These are phyloP conservation scores for Xylariaceae sp. DNA, from an alignment of 2,329 filamentous ascomycete genomes.

Conservation along the genomic window DNA sequence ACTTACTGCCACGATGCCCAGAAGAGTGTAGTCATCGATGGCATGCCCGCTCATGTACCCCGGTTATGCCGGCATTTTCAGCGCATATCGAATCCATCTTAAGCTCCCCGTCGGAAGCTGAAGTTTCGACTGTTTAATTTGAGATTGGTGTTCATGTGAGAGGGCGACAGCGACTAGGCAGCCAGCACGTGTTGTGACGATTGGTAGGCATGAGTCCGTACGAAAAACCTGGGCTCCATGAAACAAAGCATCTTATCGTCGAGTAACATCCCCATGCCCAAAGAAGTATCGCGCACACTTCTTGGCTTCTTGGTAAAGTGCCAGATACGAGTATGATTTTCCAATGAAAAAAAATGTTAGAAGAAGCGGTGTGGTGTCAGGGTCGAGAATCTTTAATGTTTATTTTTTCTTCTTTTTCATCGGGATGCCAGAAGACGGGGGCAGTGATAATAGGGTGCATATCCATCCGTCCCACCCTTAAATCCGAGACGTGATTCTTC, in stretches of 20 bases:
- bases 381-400: background rate
- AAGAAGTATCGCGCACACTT: background rate
- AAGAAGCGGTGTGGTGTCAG: conserved; percentile 3
- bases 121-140: background rate
- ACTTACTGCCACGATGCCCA: background rate
- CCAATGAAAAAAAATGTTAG: background rate
- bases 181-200: background rate
- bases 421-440: background rate
- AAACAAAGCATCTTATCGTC: background rate
- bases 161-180: background rate
- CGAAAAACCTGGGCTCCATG: too few relatives aligned
- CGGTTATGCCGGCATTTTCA: background rate
- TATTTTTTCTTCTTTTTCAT: background rate
- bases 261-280: background rate
- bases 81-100: background rate
- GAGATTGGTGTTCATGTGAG: background rate
- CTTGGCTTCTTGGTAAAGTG: background rate
- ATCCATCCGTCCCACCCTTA: background rate
- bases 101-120: background rate
- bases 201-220: background rate
- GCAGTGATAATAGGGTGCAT: background rate
- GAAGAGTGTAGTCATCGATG: background rate
- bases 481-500: background rate
- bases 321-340: background rate
- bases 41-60: background rate